Base-by-base conservation (phyloP, 352 stramenopile genomes). In the Lagenidium giganteum region DNA sequence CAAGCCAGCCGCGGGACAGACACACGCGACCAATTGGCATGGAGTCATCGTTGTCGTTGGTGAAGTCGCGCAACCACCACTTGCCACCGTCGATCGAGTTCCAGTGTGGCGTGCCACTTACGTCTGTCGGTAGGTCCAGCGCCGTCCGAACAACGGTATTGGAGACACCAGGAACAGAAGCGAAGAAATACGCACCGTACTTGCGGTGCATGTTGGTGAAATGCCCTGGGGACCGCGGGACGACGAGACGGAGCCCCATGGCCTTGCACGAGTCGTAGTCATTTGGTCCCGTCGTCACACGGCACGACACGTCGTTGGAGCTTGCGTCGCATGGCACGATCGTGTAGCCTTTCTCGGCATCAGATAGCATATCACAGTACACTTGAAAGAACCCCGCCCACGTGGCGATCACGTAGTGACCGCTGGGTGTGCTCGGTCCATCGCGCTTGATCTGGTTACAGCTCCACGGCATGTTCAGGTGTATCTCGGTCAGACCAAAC, bases 61-160 rank as follows among this genome's bases (percentile, higher is more conserved):
- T 32, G 5, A 69, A 59, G 44, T 85, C 72, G 14, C 72, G 68
- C 14, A 85, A 24, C 72, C 72, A 85, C 69, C 67, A 85, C 24
- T 70, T 81, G 12, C 67, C 67, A 3, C 46, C 51, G 54, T 85
- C 72, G 34, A 74, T 42, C 5, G 72, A 60, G 9, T 20, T 37
- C 72, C 72, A 85, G n/a, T 78, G 56, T 8, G 61, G 37, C 3
- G 60, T 67, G 12, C 47, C 70, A 21, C 63, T 56, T 38, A 68
- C 68, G 44, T 78, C 64, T 11, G 57, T 73, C 5, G 72, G 72
- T 11, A 77, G 45, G 26, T 63, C 51, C 3, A 82, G 16, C 16
- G 23, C 54, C 14, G 60, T 53, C 24, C 61, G 65, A 18, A 62
- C 46, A 14, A 68, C 56, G 1, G 53, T 45, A 38, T 80, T 85